Evolutionary conservation across 768 basidiomycete species (phyloP).

Genomic region (Russula vinacea): DNA sequence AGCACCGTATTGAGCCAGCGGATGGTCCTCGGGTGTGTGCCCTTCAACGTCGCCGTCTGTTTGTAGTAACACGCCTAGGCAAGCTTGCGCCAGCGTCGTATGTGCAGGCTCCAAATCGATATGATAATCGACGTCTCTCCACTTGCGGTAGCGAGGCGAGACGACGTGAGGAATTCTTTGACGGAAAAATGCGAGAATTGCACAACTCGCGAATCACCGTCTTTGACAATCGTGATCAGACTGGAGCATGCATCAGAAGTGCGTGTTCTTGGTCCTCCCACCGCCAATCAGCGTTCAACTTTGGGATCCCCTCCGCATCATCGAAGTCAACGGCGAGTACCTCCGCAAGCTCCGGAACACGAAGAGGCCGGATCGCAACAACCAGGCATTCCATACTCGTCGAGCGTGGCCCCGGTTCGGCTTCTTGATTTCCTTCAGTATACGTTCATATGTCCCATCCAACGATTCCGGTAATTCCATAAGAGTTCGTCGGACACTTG

Average conservation of each 20-base stretch:
- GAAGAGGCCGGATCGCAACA: not conserved
- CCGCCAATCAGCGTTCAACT: not conserved
- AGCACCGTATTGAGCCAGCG: not conserved
- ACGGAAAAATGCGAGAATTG: constrained; percentile 1
- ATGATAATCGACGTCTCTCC: not conserved
- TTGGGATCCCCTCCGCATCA: not conserved
- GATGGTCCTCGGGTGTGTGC: not conserved
- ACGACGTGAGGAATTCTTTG: not conserved
- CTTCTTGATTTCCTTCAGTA: not conserved
- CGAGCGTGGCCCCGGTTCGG: not conserved
- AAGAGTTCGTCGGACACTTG: not conserved
- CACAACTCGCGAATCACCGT: not conserved
- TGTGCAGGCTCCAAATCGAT: not conserved
- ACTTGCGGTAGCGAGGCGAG: not conserved
- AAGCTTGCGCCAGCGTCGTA: constrained; percentile 1
- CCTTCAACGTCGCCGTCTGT: not conserved
- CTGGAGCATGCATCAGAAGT: not conserved
- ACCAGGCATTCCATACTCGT: not conserved
- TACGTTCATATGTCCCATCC: constrained; percentile 3
- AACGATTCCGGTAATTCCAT: not conserved
- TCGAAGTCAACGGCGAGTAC: not conserved
- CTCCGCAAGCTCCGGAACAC: not conserved
- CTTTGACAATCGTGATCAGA: not conserved
- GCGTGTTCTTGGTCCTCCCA: not conserved
- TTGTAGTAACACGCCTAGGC: not conserved